Conservation (phyloP, 2,329 filamentous ascomycete species). For the Penicillium sp. region DNA sequence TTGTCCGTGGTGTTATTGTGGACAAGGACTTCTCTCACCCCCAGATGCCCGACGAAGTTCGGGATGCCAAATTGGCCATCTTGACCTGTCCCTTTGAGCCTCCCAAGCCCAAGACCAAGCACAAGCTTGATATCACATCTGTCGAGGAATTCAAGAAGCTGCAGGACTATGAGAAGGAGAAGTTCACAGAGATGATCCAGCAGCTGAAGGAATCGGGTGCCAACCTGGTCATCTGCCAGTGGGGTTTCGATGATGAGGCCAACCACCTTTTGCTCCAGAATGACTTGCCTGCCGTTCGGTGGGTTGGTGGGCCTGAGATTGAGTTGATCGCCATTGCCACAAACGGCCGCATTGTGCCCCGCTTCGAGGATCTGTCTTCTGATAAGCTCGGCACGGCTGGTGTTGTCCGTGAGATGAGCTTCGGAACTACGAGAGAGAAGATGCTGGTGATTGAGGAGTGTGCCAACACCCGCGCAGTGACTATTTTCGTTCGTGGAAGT, state of each 20-base stretch:
- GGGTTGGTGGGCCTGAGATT: constrained; percentile 97
- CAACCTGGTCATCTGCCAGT: constrained; percentile 97
- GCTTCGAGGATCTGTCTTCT: constrained; percentile 88
- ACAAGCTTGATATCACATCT: constrained; percentile 94
- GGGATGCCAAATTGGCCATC: constrained; percentile 94
- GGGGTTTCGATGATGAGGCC: constrained; percentile 98
- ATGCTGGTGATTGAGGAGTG: constrained; percentile 99
- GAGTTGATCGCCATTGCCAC: constrained; percentile 98
- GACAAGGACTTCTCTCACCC: constrained; percentile 99
- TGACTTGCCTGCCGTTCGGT: constrained; percentile 89
- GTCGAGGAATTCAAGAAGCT: constrained; percentile 99
- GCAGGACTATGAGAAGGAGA: constrained; percentile 90
- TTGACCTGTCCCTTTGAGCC: constrained; percentile 97
- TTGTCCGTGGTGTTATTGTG: constrained; percentile 96
- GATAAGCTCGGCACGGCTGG: constrained; percentile 91
- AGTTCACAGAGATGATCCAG: constrained; percentile 98
- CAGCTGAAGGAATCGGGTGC: constrained; percentile 97
- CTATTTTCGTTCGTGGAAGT: constrained; percentile 91
- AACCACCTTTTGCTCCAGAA: constrained; percentile 97
- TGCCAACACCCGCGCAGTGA: constrained; percentile 94
- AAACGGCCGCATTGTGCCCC: constrained; percentile 93
- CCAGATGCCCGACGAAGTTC: constrained; percentile 95
- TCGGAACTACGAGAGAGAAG: constrained; percentile 97
- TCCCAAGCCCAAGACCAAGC: constrained; percentile 99
- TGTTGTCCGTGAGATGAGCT: constrained; percentile 88